Evolutionary conservation across 345 rosid genomes (phyloP).

Genomic region (Eucalyptus sp.): DNA sequence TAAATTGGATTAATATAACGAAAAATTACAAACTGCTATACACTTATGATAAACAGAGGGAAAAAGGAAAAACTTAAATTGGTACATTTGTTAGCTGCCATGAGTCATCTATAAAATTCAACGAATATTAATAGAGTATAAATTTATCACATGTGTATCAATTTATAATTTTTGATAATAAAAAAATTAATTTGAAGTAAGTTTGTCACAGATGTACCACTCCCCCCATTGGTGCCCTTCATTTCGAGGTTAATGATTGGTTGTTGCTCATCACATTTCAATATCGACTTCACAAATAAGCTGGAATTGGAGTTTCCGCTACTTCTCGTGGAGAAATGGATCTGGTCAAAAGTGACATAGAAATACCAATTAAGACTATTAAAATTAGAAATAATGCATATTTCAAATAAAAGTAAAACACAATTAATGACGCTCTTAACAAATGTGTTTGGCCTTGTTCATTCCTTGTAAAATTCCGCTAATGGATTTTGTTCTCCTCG

Average conservation of each 20-base stretch:
- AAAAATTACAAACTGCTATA: no score
- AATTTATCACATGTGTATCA: rapidly evolving
- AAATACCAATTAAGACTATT: not conserved
- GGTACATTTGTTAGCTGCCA: rapidly evolving
- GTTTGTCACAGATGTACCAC: rapidly evolving
- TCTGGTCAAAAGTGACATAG: not conserved
- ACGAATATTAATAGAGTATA: rapidly evolving
- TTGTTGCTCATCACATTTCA: not conserved
- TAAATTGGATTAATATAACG: no score
- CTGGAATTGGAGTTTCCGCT: not conserved
- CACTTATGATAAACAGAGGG: rapidly evolving
- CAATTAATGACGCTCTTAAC: not conserved
- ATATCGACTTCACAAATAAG: rapidly evolving
- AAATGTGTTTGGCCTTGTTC: not conserved
- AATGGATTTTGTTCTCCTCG: not conserved
- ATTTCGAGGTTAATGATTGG: not conserved
- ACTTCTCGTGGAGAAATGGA: not conserved
- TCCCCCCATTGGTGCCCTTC: not conserved
- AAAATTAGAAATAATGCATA: not conserved
- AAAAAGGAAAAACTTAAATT: no score
- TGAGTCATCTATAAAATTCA: rapidly evolving
- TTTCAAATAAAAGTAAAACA: not conserved
- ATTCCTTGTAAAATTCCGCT: not conserved
- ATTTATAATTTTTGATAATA: no score
- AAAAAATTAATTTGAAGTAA: no score